These are phyloP conservation scores for Setaria viridis DNA, from an alignment of 202 grass and related monocot species.

Conservation along the genomic window DNA sequence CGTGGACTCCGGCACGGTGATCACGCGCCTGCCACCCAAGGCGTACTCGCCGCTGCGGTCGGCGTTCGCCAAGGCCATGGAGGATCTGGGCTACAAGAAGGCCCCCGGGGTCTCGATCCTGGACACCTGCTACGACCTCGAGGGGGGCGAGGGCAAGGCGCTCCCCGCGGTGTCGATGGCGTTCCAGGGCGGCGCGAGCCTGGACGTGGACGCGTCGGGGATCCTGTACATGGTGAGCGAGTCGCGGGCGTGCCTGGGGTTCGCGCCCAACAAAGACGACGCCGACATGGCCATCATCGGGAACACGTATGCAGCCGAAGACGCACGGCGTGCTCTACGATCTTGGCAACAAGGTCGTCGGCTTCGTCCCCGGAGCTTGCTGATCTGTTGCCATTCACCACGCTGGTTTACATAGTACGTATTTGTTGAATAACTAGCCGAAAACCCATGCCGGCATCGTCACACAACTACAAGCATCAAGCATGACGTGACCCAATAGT, in stretches of 20 bases:
- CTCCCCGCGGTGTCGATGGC: conserved; percentile 56
- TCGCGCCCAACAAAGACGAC: conserved; percentile 54
- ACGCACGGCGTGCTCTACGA: conserved; percentile 68
- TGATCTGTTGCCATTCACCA: conserved; percentile 18
- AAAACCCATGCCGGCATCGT: too few relatives aligned
- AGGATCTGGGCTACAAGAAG: conserved; percentile 47
- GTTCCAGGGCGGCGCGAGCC: conserved; percentile 52
- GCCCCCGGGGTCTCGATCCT: conserved; percentile 53
- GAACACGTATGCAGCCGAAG: conserved; percentile 71
- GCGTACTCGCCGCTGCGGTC: conserved; percentile 63
- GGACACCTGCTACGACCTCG: conserved; percentile 89
- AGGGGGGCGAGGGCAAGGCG: background rate
- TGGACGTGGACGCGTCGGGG: conserved; percentile 59
- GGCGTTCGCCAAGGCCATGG: conserved; percentile 57
- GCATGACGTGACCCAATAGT: too few relatives aligned
- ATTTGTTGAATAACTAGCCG: too few relatives aligned
- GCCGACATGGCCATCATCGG: conserved; percentile 54
- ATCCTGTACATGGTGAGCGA: conserved; percentile 46
- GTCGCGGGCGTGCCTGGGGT: conserved; percentile 76
- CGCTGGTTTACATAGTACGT: too few relatives aligned
- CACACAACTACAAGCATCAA: too few relatives aligned
- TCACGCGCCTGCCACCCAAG: conserved; percentile 63
- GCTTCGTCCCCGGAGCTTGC: conserved; percentile 65
- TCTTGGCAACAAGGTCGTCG: conserved; percentile 57
- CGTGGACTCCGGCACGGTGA: conserved; percentile 87